Conservation (phyloP, 2,329 filamentous ascomycete species). For the Pestalotiopsis sp. region DNA sequence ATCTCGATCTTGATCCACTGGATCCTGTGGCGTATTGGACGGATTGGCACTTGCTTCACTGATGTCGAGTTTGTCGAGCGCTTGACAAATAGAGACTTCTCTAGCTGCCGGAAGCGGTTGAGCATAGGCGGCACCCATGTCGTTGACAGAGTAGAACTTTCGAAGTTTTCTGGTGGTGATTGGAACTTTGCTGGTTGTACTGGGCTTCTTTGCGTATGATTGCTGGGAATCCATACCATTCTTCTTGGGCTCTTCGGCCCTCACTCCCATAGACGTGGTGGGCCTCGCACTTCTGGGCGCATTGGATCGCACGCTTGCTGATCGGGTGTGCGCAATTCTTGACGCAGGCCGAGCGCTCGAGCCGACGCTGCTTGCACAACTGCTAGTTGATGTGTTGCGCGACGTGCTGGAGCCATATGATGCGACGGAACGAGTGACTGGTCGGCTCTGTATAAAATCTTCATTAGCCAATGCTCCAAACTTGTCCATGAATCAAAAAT, state of each 20-base stretch:
- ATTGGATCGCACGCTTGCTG: slow-evolving; percentile 16
- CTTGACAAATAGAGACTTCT: slow-evolving; percentile 44
- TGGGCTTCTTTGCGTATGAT: slow-evolving; percentile 16
- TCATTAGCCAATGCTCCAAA: neutral
- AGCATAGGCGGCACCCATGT: slow-evolving; percentile 16
- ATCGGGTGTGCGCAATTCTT: slow-evolving; percentile 27
- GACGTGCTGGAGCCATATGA: slow-evolving; percentile 12
- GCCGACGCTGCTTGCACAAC: slow-evolving; percentile 36
- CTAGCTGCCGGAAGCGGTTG: slow-evolving; percentile 26
- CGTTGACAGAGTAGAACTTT: slow-evolving; percentile 26
- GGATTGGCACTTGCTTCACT: slow-evolving; percentile 26
- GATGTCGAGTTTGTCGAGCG: slow-evolving; percentile 41
- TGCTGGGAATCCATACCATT: slow-evolving; percentile 38
- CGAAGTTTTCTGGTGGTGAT: slow-evolving; percentile 23
- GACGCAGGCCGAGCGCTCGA: slow-evolving; percentile 34
- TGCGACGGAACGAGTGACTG: slow-evolving; percentile 7
- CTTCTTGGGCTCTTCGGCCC: slow-evolving; percentile 27
- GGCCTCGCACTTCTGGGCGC: slow-evolving; percentile 27
- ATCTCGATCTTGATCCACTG: slow-evolving; percentile 43
- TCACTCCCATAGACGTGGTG: slow-evolving; percentile 30
- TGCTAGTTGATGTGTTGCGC: slow-evolving; percentile 31
- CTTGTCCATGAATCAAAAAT: neutral
- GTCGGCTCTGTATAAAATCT: slow-evolving; percentile 17
- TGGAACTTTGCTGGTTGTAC: slow-evolving; percentile 9
- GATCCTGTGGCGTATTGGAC: slow-evolving; percentile 34